These are phyloP conservation scores for Lycium barbarum DNA, from an alignment of 257 asterid species.

Conservation along the genomic window DNA sequence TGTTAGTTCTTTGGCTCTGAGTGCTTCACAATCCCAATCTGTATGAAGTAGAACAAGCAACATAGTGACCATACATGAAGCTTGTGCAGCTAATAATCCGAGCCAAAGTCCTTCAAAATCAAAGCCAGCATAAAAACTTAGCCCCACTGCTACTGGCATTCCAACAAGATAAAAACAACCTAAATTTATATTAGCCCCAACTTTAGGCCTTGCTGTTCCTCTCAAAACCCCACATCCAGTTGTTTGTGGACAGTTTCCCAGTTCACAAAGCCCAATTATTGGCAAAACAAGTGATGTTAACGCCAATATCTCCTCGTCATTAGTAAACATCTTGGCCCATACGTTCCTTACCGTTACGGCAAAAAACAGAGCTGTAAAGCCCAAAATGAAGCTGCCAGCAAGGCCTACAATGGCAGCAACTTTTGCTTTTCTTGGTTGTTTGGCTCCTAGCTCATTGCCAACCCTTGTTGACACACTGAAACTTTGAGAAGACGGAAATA, in stretches of 20 bases:
- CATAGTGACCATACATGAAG: slow-evolving; percentile 75
- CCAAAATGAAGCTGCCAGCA: slow-evolving; percentile 56
- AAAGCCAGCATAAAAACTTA: slow-evolving; percentile 58
- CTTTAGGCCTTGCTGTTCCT: slow-evolving; percentile 87
- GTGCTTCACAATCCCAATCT: slow-evolving; percentile 76
- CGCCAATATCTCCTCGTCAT: slow-evolving; percentile 63
- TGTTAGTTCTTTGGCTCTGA: slow-evolving; percentile 63
- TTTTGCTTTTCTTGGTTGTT: slow-evolving; percentile 57
- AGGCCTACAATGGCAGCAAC: slow-evolving; percentile 73
- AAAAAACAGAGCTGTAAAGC: slow-evolving; percentile 58
- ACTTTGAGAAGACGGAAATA: slow-evolving; percentile 77
- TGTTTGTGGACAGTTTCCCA: slow-evolving; percentile 92
- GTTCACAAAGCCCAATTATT: slow-evolving; percentile 81
- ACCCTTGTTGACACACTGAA: slow-evolving; percentile 82
- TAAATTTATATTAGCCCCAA: slow-evolving; percentile 79
- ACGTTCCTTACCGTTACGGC: slow-evolving; percentile 62
- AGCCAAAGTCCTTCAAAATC: slow-evolving; percentile 84
- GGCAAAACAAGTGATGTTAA: slow-evolving; percentile 69
- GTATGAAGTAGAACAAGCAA: slow-evolving; percentile 59
- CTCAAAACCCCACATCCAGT: slow-evolving; percentile 88
- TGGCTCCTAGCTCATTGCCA: slow-evolving; percentile 73
- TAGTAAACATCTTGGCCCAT: slow-evolving; percentile 80
- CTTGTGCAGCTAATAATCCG: slow-evolving; percentile 84
- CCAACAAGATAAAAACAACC: slow-evolving; percentile 82
- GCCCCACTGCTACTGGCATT: slow-evolving; percentile 74